Evolutionary conservation across 805 yeast genomes (phyloP).

Genomic region (Babjeviella inositovora): DNA sequence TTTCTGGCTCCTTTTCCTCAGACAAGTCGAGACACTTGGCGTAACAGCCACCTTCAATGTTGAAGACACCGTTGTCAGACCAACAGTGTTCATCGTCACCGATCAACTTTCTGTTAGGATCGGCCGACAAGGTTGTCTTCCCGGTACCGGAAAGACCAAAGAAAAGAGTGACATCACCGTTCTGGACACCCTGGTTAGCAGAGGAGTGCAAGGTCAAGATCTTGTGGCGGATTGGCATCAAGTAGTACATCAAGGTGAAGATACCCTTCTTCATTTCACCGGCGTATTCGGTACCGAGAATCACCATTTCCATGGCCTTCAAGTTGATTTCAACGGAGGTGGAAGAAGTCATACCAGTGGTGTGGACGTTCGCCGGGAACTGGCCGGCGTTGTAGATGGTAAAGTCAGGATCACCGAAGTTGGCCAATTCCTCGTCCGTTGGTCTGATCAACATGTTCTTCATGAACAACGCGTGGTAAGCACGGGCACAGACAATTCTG

Average conservation of each 20-base stretch:
- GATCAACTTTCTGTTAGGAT: slow-evolving; percentile 81
- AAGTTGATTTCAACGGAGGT: slow-evolving; percentile 94
- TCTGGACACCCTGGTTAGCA: slow-evolving; percentile 73
- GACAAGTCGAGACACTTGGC: slow-evolving; percentile 89
- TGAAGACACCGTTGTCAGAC: slow-evolving; percentile 97
- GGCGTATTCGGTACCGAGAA: slow-evolving; percentile 96
- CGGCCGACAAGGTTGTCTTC: slow-evolving; percentile 94
- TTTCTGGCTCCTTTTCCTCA: slow-evolving; percentile 93
- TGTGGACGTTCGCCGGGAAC: slow-evolving; percentile 93
- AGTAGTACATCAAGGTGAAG: slow-evolving; percentile 96
- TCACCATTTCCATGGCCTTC: slow-evolving; percentile 97
- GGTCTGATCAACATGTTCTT: slow-evolving; percentile 96
- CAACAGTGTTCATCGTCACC: slow-evolving; percentile 99
- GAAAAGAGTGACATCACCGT: slow-evolving; percentile 84
- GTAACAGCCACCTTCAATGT: slow-evolving; percentile 99
- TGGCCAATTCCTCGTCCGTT: slow-evolving; percentile 69
- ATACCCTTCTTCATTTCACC: slow-evolving; percentile 99
- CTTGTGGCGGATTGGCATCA: slow-evolving; percentile 89
- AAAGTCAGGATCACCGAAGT: slow-evolving; percentile 95
- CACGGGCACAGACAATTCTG: slow-evolving; percentile 93
- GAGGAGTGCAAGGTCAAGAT: slow-evolving; percentile 92
- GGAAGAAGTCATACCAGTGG: slow-evolving; percentile 93
- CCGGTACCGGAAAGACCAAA: slow-evolving; percentile 98
- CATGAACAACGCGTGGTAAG: slow-evolving; percentile 97
- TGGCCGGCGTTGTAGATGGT: slow-evolving; percentile 98